Evolutionary conservation across 257 asterid species (phyloP), one percentile per base, ranked within the genome.

Genomic region (Galeopsis tetrahit): DNA sequence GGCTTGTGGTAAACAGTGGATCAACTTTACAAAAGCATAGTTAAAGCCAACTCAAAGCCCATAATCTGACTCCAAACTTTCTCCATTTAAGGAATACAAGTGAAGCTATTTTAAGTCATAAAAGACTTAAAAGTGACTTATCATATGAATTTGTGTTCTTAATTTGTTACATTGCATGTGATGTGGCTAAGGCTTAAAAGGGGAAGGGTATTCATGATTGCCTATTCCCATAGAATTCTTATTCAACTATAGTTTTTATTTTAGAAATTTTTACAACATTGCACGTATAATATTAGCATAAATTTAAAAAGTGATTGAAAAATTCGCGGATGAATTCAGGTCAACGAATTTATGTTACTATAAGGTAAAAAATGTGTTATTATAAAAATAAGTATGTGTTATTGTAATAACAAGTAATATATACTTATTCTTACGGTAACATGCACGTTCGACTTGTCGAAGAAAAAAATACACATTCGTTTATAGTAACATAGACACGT

Each of bases 131-230:
- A 75, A 68, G 71, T 62, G 69, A 57, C 51, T 66, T 61, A 32
- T 35, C 52, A 53, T 2, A 17, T 2, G 4, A 56, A 31, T 9
- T 15, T 72, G 63, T 56, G 39, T 11, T 73, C 70, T 62, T 40
- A 38, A 62, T 70, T 67, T 70, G 44, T 66, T 62, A 72, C 87
- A 76, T 44, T 71, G 58, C 88, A 85, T 78, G 87, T 82, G 89
- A 78, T 77, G 85, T 84, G 86, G 40, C 81, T 60, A 70, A 51
- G 75, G 55, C 55, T 57, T 4, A 34, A 57, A 21, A 6, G 65
- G 65, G 46, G 32, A 40, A 69, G 7, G 28, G 28, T 21, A 21
- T 21, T 4, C 39, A 34, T 44, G 59, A 49, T 62, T 75, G 11
- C 6, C n/a, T 21, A 38, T 34, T 28, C 2, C 51, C 34, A 32